Evolutionary conservation across 1,284 basidiomycete species (phyloP).

Genomic region (Sutorius eximius): DNA sequence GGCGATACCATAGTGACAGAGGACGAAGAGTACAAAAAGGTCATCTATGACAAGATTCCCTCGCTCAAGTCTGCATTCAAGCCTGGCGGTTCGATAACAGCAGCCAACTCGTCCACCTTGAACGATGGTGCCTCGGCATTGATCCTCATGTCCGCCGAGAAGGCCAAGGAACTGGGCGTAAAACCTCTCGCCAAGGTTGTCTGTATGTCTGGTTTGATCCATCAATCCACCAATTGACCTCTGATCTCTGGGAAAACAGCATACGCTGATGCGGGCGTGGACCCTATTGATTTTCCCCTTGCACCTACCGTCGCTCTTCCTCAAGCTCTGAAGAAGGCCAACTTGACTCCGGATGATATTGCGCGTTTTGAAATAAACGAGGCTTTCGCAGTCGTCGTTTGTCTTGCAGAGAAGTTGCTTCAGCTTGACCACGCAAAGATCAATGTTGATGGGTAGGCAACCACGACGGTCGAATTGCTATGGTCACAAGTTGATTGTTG

Average conservation of each 20-base stretch:
- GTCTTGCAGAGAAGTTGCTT: conserved; percentile 88
- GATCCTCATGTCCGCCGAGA: conserved; percentile 89
- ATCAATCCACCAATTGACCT: conserved; percentile 4
- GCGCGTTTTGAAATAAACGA: conserved; percentile 97
- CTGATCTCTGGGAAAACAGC: conserved; percentile 49
- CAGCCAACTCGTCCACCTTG: conserved; percentile 94
- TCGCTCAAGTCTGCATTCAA: conserved; percentile 88
- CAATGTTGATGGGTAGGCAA: conserved; percentile 82
- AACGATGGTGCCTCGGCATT: conserved; percentile 98
- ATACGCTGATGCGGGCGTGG: conserved; percentile 95
- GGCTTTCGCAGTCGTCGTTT: conserved; percentile 95
- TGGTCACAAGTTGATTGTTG: conserved; percentile 15
- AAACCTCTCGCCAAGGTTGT: conserved; percentile 91
- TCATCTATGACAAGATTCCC: conserved; percentile 91
- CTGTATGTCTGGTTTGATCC: conserved; percentile 52
- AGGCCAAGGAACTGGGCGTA: conserved; percentile 83
- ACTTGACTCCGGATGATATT: conserved; percentile 82
- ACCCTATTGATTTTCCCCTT: conserved; percentile 95
- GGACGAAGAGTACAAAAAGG: conserved; percentile 98
- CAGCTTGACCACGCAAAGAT: conserved; percentile 85
- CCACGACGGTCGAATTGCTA: conserved; percentile 1
- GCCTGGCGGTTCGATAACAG: conserved; percentile 87
- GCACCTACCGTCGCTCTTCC: conserved; percentile 94
- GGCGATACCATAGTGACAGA: conserved; percentile 88
- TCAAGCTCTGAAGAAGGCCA: conserved; percentile 84